Evolutionary conservation across 1,284 basidiomycete genomes (phyloP).

Genomic region (Hymenochaete sp.): DNA sequence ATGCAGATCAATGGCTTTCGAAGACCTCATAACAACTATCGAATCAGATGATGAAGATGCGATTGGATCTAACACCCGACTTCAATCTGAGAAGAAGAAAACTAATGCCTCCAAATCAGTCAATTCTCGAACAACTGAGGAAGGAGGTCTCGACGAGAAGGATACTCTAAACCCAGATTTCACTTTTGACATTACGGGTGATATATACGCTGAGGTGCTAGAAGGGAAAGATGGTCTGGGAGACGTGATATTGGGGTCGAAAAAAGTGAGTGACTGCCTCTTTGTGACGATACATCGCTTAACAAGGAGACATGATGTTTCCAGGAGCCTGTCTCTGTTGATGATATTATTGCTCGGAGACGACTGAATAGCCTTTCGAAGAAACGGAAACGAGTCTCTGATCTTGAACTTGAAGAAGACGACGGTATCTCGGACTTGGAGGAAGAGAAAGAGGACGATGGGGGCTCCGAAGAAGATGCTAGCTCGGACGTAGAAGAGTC

Average conservation of each 20-base stretch:
- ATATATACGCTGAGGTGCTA: conserved; percentile 52
- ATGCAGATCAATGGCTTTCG: conserved; percentile 16
- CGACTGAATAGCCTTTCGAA: conserved; percentile 35
- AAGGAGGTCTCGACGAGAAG: conserved; percentile 30
- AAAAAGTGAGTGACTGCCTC: conserved; percentile 43
- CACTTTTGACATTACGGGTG: conserved; percentile 70
- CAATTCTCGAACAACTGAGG: conserved; percentile 1
- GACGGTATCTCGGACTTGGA: conserved; percentile 23
- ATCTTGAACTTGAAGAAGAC: conserved; percentile 26
- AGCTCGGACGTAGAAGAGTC: conserved; percentile 25
- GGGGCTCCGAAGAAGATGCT: conserved; percentile 29
- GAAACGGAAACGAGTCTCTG: conserved; percentile 51
- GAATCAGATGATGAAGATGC: conserved; percentile 66
- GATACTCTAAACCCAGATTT: conserved; percentile 75
- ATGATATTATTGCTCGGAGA: conserved; percentile 81
- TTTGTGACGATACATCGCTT: no score
- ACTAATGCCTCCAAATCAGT: conserved; percentile 21
- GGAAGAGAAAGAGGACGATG: conserved; percentile 25
- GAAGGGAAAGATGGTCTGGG: conserved; percentile 32
- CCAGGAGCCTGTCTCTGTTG: conserved; percentile 78
- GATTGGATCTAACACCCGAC: conserved; percentile 13
- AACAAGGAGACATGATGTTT: conserved; percentile 14
- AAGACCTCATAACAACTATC: conserved; percentile 75
- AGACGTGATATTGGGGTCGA: conserved; percentile 56
- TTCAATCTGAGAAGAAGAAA: conserved; percentile 4